phyloP scores from a whole-genome alignment of 2,329 filamentous ascomycete genomes.

The Microcyclospora pomicola region DNA sequence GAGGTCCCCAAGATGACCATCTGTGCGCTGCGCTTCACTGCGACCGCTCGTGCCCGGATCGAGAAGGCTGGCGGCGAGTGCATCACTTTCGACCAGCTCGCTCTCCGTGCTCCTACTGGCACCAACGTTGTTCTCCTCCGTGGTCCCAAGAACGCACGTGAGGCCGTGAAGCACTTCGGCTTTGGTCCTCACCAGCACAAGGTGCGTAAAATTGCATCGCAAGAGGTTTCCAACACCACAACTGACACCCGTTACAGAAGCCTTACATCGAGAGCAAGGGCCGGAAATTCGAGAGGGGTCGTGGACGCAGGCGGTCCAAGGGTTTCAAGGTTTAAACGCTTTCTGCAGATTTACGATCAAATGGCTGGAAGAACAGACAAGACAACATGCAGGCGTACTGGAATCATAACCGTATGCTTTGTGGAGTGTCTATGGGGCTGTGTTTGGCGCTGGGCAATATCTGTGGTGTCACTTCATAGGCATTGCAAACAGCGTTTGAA shows the following conservation, averaged over 20 bases:
- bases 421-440: no score
- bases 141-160: slow-evolving; percentile 94
- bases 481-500: no score
- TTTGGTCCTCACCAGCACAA: slow-evolving; percentile 97
- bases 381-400: no score
- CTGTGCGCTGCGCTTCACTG: slow-evolving; percentile 91
- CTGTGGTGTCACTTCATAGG: no score
- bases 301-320: slow-evolving; percentile 94
- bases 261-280: slow-evolving; percentile 96
- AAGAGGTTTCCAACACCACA: background rate
- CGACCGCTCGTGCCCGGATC: slow-evolving; percentile 88
- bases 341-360: background rate
- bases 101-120: slow-evolving; percentile 85
- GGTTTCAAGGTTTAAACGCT: slow-evolving; percentile 97
- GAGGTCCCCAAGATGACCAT: slow-evolving; percentile 84
- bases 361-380: no score
- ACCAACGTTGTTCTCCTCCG: slow-evolving; percentile 94
- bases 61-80: slow-evolving; percentile 85
- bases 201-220: slow-evolving; percentile 37
- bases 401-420: no score
- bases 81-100: slow-evolving; percentile 93
- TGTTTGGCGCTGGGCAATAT: no score
- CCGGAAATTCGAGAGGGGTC: slow-evolving; percentile 97
- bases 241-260: slow-evolving; percentile 47
- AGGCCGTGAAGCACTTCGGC: slow-evolving; percentile 98